A percentile compares a stretch with the other conserved stretches of the same genome.
phyloP scores from a whole-genome alignment of 1,284 basidiomycete genomes.

The Kalmanozyma brasiliensis region DNA sequence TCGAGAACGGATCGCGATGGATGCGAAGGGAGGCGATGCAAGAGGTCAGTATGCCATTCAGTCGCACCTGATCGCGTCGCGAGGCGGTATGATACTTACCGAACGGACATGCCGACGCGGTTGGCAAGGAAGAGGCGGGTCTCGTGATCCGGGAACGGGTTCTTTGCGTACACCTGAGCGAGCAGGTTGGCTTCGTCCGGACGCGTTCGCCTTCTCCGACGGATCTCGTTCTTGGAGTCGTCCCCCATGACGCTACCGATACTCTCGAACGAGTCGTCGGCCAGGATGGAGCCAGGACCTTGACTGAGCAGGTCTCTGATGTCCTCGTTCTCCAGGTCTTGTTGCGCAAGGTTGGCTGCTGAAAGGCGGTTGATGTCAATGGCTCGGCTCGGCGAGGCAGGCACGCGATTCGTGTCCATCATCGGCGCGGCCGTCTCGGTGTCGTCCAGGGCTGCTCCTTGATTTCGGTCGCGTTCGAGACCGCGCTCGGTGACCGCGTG shows the following conservation, averaged over 20 bases:
- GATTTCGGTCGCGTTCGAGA: slow-evolving; percentile 1
- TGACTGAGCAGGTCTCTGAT: slow-evolving; percentile 10
- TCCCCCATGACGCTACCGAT: slow-evolving; percentile 33
- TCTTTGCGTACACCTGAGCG: slow-evolving; percentile 56
- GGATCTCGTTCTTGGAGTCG: slow-evolving; percentile 38
- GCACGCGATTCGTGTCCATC: neutral
- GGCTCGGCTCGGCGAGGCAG: slow-evolving; percentile 26
- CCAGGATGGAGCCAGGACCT: slow-evolving; percentile 24
- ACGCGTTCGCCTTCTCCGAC: slow-evolving; percentile 54
- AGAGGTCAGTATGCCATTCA: slow-evolving; percentile 4
- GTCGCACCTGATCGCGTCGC: neutral
- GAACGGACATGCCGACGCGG: slow-evolving; percentile 56
- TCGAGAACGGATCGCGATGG: neutral
- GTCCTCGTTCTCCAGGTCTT: slow-evolving; percentile 30
- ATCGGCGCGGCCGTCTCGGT: slow-evolving; percentile 2
- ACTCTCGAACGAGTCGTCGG: slow-evolving; percentile 46
- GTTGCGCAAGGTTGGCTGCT: slow-evolving; percentile 32
- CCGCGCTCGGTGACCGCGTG: slow-evolving; percentile 1
- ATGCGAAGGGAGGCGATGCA: neutral
- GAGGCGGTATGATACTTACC: slow-evolving; percentile 37
- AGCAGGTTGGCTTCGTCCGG: slow-evolving; percentile 60
- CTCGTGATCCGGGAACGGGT: slow-evolving; percentile 60
- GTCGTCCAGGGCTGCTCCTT: slow-evolving; percentile 2
- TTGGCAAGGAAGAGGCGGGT: slow-evolving; percentile 58
- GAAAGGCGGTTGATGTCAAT: slow-evolving; percentile 43